Evolutionary conservation across 352 stramenopile genomes (phyloP).

Genomic region (Pythium diclinum): DNA sequence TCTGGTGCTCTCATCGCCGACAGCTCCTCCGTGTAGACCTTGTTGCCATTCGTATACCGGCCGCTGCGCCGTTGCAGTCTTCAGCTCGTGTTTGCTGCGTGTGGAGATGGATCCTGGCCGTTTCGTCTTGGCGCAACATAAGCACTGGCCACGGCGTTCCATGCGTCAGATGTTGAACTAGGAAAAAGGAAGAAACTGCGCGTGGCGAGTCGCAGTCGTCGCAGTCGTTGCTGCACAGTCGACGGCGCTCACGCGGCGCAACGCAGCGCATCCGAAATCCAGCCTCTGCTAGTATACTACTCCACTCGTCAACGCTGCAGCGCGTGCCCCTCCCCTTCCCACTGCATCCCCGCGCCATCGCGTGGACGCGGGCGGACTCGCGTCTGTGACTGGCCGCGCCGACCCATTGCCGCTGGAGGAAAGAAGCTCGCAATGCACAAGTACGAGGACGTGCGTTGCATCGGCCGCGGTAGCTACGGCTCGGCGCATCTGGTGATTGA

Average conservation of each 20-base stretch:
- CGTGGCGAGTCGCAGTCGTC: slow-evolving; percentile 15
- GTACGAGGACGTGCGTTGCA: slow-evolving; percentile 75
- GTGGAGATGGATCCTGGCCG: slow-evolving; percentile 2
- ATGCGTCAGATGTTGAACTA: slow-evolving; percentile 19
- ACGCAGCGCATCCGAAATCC: not conserved
- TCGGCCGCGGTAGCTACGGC: slow-evolving; percentile 74
- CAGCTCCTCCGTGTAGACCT: not conserved
- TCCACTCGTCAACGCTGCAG: not conserved
- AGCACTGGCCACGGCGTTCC: slow-evolving; percentile 6
- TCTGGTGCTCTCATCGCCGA: not conserved
- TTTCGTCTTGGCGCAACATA: slow-evolving; percentile 34
- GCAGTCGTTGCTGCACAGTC: slow-evolving; percentile 10
- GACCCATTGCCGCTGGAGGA: not conserved
- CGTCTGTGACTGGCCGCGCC: no score
- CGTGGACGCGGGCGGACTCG: not conserved
- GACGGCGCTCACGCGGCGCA: slow-evolving; percentile 1
- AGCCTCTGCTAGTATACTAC: not conserved
- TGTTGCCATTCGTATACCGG: not conserved
- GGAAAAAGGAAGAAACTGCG: slow-evolving; percentile 28
- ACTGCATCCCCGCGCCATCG: no score
- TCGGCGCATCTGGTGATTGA: slow-evolving; percentile 66
- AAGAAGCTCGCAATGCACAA: slow-evolving; percentile 44
- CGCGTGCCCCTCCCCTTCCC: not conserved
- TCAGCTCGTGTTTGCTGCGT: not conserved
- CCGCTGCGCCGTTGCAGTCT: not conserved